Conservation (phyloP, 805 yeast genomes). For the Naumovozyma baii region DNA sequence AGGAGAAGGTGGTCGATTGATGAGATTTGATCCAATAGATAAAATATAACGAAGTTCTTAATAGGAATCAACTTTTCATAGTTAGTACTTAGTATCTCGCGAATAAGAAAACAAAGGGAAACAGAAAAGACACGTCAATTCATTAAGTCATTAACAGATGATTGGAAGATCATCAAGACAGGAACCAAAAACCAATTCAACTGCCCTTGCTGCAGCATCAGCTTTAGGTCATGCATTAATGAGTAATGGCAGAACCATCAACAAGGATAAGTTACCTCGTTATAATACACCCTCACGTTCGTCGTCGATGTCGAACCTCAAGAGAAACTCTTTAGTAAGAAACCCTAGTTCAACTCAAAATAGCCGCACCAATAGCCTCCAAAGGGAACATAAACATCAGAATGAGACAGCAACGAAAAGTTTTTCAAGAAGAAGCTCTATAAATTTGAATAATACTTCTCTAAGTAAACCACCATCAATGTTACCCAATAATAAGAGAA, state of each 20-base stretch:
- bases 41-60: too few relatives aligned
- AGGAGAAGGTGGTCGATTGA: too few relatives aligned
- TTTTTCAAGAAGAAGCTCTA: background rate
- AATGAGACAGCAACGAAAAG: conserved; percentile 5
- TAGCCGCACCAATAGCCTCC: conserved; percentile 4
- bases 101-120: too few relatives aligned
- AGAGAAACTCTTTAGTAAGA: conserved; percentile 3
- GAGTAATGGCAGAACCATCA: conserved; percentile 21
- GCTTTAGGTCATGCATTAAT: conserved; percentile 43
- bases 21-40: too few relatives aligned
- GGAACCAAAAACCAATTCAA: conserved; percentile 30
- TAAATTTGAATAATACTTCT: background rate
- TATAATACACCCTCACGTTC: conserved; percentile 16
- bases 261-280: conserved; percentile 18
- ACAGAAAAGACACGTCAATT: too few relatives aligned
- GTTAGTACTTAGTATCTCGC: too few relatives aligned
- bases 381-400: conserved; percentile 1
- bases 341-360: background rate
- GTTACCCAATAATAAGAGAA: background rate
- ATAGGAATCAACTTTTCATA: too few relatives aligned
- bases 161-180: conserved; percentile 4
- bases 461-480: conserved; percentile 2
- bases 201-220: conserved; percentile 57
- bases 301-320: conserved; percentile 9
- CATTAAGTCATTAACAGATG: too few relatives aligned